These are phyloP conservation scores for Boletus sp. DNA, from an alignment of 768 basidiomycete genomes.

Conservation along the genomic window DNA sequence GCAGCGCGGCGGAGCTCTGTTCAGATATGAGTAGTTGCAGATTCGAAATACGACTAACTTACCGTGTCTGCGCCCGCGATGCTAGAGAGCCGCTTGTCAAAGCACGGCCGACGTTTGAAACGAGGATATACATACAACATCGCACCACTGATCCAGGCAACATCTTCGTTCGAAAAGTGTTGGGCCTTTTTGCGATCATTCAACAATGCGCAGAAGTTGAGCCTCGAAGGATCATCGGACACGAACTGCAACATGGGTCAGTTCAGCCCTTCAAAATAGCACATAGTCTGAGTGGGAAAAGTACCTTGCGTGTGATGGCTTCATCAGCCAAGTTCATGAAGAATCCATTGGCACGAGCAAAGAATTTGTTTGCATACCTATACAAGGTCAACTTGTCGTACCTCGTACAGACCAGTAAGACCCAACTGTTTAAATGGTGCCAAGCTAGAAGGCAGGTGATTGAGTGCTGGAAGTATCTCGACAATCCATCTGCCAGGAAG, in stretches of 20 bases:
- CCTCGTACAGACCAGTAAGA: background rate
- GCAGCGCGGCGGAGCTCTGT: constrained; percentile 1
- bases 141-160: constrained; percentile 9
- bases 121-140: constrained; percentile 1
- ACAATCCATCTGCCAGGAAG: constrained; percentile 6
- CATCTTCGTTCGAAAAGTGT: constrained; percentile 5
- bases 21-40: background rate
- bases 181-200: constrained; percentile 1
- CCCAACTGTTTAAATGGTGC: constrained; percentile 9
- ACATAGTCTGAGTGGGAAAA: background rate
- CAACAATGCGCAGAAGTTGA: constrained; percentile 5
- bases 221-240: background rate
- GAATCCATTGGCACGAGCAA: constrained; percentile 2
- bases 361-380: constrained; percentile 7
- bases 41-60: background rate
- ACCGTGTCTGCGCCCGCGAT: constrained; percentile 8
- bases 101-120: no score
- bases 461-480: constrained; percentile 6
- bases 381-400: background rate
- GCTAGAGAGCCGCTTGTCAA: background rate
- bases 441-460: constrained; percentile 1
- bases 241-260: background rate
- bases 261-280: background rate
- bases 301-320: constrained; percentile 6
- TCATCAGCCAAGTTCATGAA: background rate